A percentile compares a stretch with the other conserved stretches of the same genome.
These are phyloP conservation scores for Quercus parvula DNA, from an alignment of 306 rosid genomes.

Conservation along the genomic window DNA sequence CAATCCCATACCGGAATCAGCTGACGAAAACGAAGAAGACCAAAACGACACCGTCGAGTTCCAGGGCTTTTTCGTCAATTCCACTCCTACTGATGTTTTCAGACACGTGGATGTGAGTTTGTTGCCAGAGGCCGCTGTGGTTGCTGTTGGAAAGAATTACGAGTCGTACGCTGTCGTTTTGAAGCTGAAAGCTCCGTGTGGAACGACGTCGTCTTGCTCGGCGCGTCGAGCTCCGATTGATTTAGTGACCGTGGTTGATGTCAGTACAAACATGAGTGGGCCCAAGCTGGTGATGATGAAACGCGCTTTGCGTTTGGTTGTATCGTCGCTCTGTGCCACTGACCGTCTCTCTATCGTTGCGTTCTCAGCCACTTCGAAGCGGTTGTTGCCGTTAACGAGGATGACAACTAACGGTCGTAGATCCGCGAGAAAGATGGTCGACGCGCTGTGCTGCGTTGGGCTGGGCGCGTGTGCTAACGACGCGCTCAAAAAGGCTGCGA, in stretches of 20 bases:
- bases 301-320: conserved; percentile 55
- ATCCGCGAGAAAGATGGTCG: conserved; percentile 54
- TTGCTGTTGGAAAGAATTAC: conserved; percentile 56
- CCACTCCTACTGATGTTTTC: conserved; percentile 15
- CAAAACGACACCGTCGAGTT: conserved; percentile 44
- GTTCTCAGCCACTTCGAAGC: conserved; percentile 75
- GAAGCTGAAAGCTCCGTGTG: conserved; percentile 58
- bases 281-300: conserved; percentile 63
- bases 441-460: conserved; percentile 46
- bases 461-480: conserved; percentile 55
- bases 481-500: conserved; percentile 83
- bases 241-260: conserved; percentile 70
- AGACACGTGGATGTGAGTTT: conserved; percentile 44
- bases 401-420: conserved; percentile 70
- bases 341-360: conserved; percentile 90
- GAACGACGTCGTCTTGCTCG: not conserved
- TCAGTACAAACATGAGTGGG: conserved; percentile 45
- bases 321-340: conserved; percentile 57
- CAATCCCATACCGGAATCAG: conserved; percentile 80
- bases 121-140: conserved; percentile 74
- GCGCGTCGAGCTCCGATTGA: conserved; percentile 61
- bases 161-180: conserved; percentile 69
- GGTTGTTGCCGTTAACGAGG: conserved; percentile 60
- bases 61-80: conserved; percentile 56
- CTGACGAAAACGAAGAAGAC: conserved; percentile 69